Evolutionary conservation across 257 asterid genomes (phyloP).

Genomic region (Coffea canephora): DNA sequence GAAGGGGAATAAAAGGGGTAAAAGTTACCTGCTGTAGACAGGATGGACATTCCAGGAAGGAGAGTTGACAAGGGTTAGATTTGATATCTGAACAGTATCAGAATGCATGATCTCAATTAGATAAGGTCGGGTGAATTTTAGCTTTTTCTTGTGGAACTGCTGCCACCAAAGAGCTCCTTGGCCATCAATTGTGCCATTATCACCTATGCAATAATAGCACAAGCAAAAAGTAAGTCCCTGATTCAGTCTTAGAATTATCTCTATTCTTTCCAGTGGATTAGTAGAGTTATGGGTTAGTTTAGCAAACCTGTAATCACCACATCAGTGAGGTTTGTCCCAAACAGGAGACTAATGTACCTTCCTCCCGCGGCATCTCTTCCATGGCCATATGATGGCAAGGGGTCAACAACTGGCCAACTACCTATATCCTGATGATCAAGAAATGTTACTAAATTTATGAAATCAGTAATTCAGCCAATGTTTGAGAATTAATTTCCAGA

Average conservation of each 20-base stretch:
- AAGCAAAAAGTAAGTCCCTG: neutral
- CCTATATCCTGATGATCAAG: slow-evolving; percentile 47
- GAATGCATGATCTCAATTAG: slow-evolving; percentile 84
- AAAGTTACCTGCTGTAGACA: slow-evolving; percentile 71
- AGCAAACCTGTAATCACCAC: slow-evolving; percentile 64
- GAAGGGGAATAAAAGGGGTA: too few relatives aligned
- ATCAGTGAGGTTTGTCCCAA: slow-evolving; percentile 82
- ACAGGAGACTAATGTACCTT: slow-evolving; percentile 75
- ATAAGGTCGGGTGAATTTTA: slow-evolving; percentile 79
- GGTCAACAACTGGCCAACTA: slow-evolving; percentile 68
- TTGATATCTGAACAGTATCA: slow-evolving; percentile 65
- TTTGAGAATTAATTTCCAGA: too few relatives aligned
- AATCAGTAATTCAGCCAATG: neutral
- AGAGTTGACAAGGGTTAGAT: slow-evolving; percentile 63
- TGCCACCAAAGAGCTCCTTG: slow-evolving; percentile 89
- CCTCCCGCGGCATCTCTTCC: slow-evolving; percentile 92
- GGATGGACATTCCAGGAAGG: slow-evolving; percentile 95
- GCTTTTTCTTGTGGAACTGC: slow-evolving; percentile 67
- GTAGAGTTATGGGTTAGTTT: neutral
- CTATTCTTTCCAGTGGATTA: neutral
- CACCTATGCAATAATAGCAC: slow-evolving; percentile 35
- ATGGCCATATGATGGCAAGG: slow-evolving; percentile 85
- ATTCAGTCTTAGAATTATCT: neutral
- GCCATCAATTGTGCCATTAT: slow-evolving; percentile 84
- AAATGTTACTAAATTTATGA: slow-evolving; percentile 9